Evolutionary conservation across 2,329 filamentous ascomycete species (phyloP).

Genomic region (Paraconiothyrium sp.): DNA sequence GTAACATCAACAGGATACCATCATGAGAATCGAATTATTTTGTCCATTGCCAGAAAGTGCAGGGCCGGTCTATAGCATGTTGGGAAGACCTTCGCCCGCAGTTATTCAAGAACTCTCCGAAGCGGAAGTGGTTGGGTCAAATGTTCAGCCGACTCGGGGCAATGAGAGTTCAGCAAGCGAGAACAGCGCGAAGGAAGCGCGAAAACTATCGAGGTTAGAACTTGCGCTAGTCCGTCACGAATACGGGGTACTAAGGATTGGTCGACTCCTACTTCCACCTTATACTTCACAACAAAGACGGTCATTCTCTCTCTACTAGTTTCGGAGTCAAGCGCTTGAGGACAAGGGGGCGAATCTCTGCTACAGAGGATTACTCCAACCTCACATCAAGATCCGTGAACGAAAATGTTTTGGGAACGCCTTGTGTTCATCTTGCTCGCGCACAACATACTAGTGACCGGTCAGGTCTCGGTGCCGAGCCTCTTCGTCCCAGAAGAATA

Average conservation of each 20-base stretch:
- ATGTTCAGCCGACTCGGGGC: background rate
- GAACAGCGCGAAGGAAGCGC: background rate
- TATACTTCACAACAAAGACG: background rate
- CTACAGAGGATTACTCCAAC: background rate
- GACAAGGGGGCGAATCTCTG: background rate
- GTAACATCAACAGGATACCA: no score
- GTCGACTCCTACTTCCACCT: background rate
- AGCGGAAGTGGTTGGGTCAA: no score
- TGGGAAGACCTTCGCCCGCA: background rate
- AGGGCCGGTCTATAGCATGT: background rate
- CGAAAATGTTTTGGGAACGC: background rate
- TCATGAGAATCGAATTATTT: background rate
- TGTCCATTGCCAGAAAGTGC: background rate
- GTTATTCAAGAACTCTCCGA: no score
- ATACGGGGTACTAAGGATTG: background rate
- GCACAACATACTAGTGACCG: background rate
- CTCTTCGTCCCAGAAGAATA: background rate
- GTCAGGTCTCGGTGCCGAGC: background rate
- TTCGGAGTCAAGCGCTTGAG: background rate
- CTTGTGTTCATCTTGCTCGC: background rate
- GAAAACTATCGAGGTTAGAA: background rate
- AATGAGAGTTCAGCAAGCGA: background rate
- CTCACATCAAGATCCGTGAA: background rate
- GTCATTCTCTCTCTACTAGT: background rate
- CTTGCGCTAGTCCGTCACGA: background rate